phyloP scores from a whole-genome alignment of 2,329 filamentous ascomycete species.

The Pseudogymnoascus sp. region DNA sequence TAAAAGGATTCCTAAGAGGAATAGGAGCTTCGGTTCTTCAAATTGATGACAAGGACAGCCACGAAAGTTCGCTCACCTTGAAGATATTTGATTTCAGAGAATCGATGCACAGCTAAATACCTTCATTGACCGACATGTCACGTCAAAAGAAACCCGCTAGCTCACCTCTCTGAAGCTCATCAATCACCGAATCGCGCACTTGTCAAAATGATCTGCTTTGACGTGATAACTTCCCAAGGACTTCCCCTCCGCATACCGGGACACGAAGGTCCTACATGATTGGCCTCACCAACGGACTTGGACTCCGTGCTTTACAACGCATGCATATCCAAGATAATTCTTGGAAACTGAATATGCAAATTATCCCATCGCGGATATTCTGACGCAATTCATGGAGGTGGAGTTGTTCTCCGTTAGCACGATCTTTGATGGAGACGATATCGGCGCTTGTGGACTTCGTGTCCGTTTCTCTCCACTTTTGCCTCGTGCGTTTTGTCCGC shows the following conservation, averaged over 20 bases:
- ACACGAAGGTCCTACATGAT: not conserved
- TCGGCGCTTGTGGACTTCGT: slow-evolving; percentile 3
- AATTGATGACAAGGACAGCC: not conserved
- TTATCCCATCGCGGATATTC: not conserved
- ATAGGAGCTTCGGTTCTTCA: not conserved
- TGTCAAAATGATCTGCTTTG: slow-evolving; percentile 5
- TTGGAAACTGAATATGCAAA: not conserved
- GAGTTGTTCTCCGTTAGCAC: slow-evolving; percentile 4
- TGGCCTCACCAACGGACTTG: not conserved
- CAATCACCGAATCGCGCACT: not conserved
- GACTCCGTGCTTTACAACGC: not conserved
- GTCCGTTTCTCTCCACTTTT: not conserved
- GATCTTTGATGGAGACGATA: not conserved
- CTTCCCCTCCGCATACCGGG: not conserved
- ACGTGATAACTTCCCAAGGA: not conserved
- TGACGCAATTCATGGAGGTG: not conserved
- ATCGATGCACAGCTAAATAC: not conserved
- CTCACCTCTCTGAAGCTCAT: not conserved
- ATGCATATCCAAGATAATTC: not conserved
- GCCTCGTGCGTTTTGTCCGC: not conserved
- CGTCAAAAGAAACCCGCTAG: not conserved
- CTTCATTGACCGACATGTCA: not conserved
- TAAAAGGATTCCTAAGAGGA: no score
- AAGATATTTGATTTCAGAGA: slow-evolving; percentile 1
- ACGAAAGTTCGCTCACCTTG: not conserved